Evolutionary conservation across 495 filamentous ascomycete genomes (phyloP), one percentile per base, ranked within the genome.

Genomic region (Ramalina intermedia): DNA sequence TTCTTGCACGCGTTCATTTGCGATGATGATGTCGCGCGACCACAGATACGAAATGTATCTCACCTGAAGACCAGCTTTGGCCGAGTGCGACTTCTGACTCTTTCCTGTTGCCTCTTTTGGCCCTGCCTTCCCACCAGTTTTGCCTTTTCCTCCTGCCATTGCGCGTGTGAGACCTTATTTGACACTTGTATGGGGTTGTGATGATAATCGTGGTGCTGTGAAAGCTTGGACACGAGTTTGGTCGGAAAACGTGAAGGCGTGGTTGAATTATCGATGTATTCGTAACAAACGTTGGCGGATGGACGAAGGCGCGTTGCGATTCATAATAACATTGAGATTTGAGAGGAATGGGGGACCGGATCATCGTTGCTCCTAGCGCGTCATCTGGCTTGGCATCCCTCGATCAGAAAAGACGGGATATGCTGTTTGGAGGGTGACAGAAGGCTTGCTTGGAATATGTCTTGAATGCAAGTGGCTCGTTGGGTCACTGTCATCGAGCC

Each of bases 21-120:
- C 24, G 13, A 5, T 20, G 14, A n/a, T 44, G 2, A 6, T 20
- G 7, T 44, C 11, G 20, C 8, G 20, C 21, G 27, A 47, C 13
- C 16, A 14, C 26, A 16, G 39, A 52, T 51, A 42, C 46, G 13
- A 41, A 35, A 9, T 41, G 20, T 40, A 61, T 79, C 91, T 77
- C 72, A 98, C 91, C 84, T 98, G 91, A 61, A 98, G 77, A 67
- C 91, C 91, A 67, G 91, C 91, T 69, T 96, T 94, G 59, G 87
- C 87, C 58, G 90, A 96, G 73, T 98, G 91, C 61, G 88, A 95
- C 71, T 96, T 90, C 68, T 96, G 89, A 59, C 85, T 84, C 74
- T 96, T 95, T 65, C 76, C 74, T 59, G 74, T 72, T 65, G 65
- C 73, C 69, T 78, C 76, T 59, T 74, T 78, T 44, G 80, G 84